Base-by-base conservation (phyloP, 2,329 filamentous ascomycete genomes). In the Phaeophleospora eucalypticola region DNA sequence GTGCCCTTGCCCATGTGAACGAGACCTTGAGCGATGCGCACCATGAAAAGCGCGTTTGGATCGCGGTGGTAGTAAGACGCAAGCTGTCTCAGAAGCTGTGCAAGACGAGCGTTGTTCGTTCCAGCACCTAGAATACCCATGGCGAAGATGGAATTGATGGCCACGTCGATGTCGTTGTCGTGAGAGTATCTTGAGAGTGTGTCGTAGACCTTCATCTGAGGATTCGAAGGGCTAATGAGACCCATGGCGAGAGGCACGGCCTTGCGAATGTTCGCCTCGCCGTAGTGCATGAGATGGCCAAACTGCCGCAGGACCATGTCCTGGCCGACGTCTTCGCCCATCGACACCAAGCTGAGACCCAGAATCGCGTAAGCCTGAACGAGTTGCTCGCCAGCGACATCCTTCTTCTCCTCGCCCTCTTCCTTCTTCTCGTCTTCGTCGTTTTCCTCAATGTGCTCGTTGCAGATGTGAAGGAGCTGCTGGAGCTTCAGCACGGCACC, bases 141-240 rank as follows among this genome's bases (percentile, higher is more conserved):
- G 58, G 93, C 90, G 64, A 98, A 98, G 65, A 98, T 98, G 62
- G 93, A 89, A 65, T 97, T 98, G 70, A 98, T 87, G 33, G 93
- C 93, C 38, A 98, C 93, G 63, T 98, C 93, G 53, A 91, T 94
- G 72, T 98, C 93, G 58, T 93, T 98, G 74, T 98, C 93, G 79
- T 98, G 93, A 55, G 87, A 94, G 78, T 98, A 98, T 64, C 93
- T 80, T 42, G 93, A 98, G 9, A 98, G 77, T 0, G 93, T 98
- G 68, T 98, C 93, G 74, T 98, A 98, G 39, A 98, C 87, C 78
- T 97, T 98, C 91, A 98, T 98, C 68, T 98, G 94, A 9, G 93
- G 93, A 73, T 98, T 98, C 73, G 89, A 96, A 10, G 94, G 89
- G 71, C 88, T 95, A 65, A 98, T 85, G 45, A 98, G 79, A 62